phyloP scores from a whole-genome alignment of 345 rosid species.

The Eucalyptus erythrocorys region DNA sequence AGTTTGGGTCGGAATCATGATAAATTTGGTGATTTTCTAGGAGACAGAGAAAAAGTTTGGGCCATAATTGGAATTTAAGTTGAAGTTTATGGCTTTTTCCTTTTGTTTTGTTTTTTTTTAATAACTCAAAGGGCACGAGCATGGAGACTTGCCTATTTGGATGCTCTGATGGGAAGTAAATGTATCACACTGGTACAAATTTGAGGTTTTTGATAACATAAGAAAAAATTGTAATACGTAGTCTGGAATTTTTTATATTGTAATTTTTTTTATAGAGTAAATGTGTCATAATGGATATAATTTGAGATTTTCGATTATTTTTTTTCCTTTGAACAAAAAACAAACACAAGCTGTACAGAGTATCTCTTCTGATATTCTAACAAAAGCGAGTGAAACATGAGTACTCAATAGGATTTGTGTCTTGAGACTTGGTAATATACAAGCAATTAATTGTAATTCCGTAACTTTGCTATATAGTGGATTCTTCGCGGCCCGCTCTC shows the following conservation, averaged over 20 bases:
- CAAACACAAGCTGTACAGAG: background rate
- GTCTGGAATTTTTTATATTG: no score
- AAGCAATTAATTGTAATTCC: background rate
- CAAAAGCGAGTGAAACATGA: background rate
- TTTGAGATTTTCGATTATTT: background rate
- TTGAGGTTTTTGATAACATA: background rate
- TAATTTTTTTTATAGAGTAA: background rate
- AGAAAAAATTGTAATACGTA: no score
- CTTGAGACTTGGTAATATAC: background rate
- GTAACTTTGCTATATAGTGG: background rate
- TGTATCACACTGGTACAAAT: background rate
- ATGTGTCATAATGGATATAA: no score
- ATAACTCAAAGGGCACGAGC: background rate
- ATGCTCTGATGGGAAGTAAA: no score
- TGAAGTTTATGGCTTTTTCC: background rate
- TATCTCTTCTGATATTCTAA: background rate
- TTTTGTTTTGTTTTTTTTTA: no score
- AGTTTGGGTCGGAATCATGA: accelerated
- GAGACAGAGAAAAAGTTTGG: no score
- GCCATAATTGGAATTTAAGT: background rate
- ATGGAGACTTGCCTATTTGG: background rate
- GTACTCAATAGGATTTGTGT: background rate
- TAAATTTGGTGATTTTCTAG: no score
- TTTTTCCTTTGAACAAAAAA: no score
- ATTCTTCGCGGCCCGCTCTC: background rate